Evolutionary conservation across 306 rosid species (phyloP).

Genomic region (Pueraria montana): DNA sequence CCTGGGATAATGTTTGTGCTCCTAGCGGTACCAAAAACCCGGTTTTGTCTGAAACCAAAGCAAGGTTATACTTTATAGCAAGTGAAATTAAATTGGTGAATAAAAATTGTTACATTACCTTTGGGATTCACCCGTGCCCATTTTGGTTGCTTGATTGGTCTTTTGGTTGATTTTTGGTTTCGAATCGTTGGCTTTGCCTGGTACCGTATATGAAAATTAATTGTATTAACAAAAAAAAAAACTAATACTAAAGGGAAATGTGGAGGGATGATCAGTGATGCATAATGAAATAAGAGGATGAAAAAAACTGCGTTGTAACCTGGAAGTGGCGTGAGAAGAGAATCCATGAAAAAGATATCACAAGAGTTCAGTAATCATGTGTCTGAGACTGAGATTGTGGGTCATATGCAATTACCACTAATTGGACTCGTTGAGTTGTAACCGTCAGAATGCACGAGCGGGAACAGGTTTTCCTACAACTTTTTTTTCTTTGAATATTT

Average conservation of each 20-base stretch:
- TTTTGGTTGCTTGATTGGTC: too few species aligned
- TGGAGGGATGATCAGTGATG: background rate
- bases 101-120: background rate
- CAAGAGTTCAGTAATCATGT: background rate
- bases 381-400: background rate
- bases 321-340: constrained; percentile 25
- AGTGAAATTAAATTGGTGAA: background rate
- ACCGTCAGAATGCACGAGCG: constrained; percentile 32
- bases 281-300: background rate
- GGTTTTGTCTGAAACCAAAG: constrained; percentile 38
- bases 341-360: constrained; percentile 39
- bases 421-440: background rate
- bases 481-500: too few species aligned
- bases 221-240: too few species aligned
- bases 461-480: constrained; percentile 41
- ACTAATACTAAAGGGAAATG: background rate
- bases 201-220: too few species aligned
- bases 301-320: constrained; percentile 19
- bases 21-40: constrained; percentile 47
- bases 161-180: constrained; percentile 37
- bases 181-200: constrained; percentile 32
- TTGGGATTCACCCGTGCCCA: background rate
- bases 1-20: constrained; percentile 36
- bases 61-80: background rate
- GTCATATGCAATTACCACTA: background rate